Base-by-base conservation (phyloP, 2,329 filamentous ascomycete genomes). In the Trichoderma koningii region DNA sequence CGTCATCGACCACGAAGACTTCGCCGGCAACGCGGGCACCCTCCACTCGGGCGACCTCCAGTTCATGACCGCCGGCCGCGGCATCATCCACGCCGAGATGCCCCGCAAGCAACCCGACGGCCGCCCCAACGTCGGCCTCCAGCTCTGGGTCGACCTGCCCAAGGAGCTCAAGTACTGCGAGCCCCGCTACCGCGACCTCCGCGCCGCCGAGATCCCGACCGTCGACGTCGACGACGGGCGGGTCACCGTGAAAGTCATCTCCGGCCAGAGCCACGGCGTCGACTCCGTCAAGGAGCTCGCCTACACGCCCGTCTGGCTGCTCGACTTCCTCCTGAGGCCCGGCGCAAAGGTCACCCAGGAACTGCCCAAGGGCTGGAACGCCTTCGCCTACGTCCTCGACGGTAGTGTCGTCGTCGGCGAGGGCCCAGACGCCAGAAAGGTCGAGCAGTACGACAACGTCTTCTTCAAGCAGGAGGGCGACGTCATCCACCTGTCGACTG, bases 71-170 rank as follows among this genome's bases (percentile, higher is more conserved):
- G 94, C 94, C 1, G 94, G 94, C 4, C 82, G 85, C 21, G 94
- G 94, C 48, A 96, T 98, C 72, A 90, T 97, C 77, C 95, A 98
- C 77, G 92, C 93, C 44, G 94, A 98, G 79, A 97, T 98, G 93
- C 94, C 94, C 10, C 85, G 86, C 63, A 87, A 91, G 73, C 92
- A 92, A 74, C 76, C 83, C 0, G 91, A 95, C 74, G 91, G 91
- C 57, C 85, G 82, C 64, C 81, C 89, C 66, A 97, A 93, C 76
- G 84, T 96, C 62, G 94, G 94, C 41, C 86, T 98, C 79, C 95
- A 98, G 80, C 83, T 98, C 23, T 98, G 95, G 94, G 93, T 98
- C 53, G 94, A 98, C 75, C 81, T 98, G 12, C 94, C 95, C 6
- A 79, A 87, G 72, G 78, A 89, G 44, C 83, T 97, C 63, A 98